A percentile compares a stretch with the other conserved stretches of the same genome.
phyloP scores from a whole-genome alignment of 192 early-diverging fungal genomes.

The Coemansia sp. region DNA sequence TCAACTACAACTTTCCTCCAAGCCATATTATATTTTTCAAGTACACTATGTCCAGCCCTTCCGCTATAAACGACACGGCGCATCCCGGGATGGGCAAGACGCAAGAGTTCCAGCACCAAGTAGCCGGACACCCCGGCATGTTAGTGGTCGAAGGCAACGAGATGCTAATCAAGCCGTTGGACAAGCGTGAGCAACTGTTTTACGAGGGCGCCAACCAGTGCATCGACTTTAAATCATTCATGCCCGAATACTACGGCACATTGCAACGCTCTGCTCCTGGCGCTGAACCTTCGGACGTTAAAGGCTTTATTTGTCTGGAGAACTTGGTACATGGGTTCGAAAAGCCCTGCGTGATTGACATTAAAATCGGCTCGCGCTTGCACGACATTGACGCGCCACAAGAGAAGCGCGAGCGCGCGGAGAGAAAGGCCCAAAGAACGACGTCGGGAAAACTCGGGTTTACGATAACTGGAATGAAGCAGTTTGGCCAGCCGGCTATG shows the following conservation, averaged over 20 bases:
- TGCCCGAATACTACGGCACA: slow-evolving; percentile 70
- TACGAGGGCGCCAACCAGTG: slow-evolving; percentile 59
- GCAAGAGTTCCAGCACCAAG: slow-evolving; percentile 64
- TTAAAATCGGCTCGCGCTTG: slow-evolving; percentile 82
- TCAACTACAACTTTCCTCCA: neutral
- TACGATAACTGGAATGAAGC: slow-evolving; percentile 71
- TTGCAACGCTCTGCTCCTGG: slow-evolving; percentile 28
- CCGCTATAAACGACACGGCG: neutral
- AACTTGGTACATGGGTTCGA: slow-evolving; percentile 70
- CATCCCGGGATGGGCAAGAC: slow-evolving; percentile 1
- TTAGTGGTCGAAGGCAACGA: slow-evolving; percentile 62
- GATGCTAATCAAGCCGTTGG: slow-evolving; percentile 71
- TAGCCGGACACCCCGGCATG: slow-evolving; percentile 77
- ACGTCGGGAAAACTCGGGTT: slow-evolving; percentile 70
- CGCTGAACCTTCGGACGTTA: neutral
- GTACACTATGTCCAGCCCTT: neutral
- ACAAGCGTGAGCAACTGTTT: slow-evolving; percentile 66
- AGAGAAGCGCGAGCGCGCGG: slow-evolving; percentile 70
- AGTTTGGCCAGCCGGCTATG: slow-evolving; percentile 24
- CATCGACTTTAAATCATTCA: slow-evolving; percentile 58
- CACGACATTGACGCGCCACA: slow-evolving; percentile 71
- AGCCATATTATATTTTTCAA: neutral
- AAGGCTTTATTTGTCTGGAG: slow-evolving; percentile 68
- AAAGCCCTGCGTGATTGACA: slow-evolving; percentile 77
- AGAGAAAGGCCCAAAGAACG: slow-evolving; percentile 59